Base-by-base conservation (phyloP, 2,329 filamentous ascomycete species). In the Xylariaceae sp. region DNA sequence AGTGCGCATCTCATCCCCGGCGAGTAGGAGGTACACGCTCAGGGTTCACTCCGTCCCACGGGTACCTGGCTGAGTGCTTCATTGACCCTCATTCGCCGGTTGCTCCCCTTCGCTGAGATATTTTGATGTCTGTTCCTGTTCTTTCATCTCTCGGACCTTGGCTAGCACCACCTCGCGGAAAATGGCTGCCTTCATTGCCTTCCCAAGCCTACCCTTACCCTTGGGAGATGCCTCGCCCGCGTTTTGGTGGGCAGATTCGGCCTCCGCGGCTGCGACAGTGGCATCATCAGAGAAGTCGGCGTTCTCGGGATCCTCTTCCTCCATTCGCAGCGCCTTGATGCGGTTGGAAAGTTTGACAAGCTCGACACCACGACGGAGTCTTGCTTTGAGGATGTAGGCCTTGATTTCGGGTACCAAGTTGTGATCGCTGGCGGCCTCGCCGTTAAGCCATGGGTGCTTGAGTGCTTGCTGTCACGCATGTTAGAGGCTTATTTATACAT, bases 371-470 rank as follows among this genome's bases (percentile, higher is more conserved):
- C 90, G 85, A 64, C 85, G 85, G 53, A 98, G 83, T 47, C 88
- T 88, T 41, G 88, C 87, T 65, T 88, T 88, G 48, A 89, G 84
- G 65, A 94, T 88, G 70, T 92, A 94, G 36, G 88, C 84, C 66
- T 85, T 86, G 72, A 98, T 94, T 70, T 98, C 92, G 51, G 92
- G 92, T 63, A 98, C 70, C 76, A 98, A 77, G 73, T 98, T 89
- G 78, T 96, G 88, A 65, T 97, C 89, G 46, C 85, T 88, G 47
- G 92, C 92, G 47, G 79, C 92, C 70, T 92, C 76, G 63, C 90
- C 90, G 59, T 80, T 92, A 55, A 97, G 80, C 90, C 90, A 97
- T 44, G 77, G 72, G 65, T 96, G 89, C 43, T 77, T 71, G 36
- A 96, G 69, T 31, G 89, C 86, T 68, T 87, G 72, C 78, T 88